These are phyloP conservation scores for Yarrowia sp. DNA, from an alignment of 805 yeast species.

Conservation along the genomic window DNA sequence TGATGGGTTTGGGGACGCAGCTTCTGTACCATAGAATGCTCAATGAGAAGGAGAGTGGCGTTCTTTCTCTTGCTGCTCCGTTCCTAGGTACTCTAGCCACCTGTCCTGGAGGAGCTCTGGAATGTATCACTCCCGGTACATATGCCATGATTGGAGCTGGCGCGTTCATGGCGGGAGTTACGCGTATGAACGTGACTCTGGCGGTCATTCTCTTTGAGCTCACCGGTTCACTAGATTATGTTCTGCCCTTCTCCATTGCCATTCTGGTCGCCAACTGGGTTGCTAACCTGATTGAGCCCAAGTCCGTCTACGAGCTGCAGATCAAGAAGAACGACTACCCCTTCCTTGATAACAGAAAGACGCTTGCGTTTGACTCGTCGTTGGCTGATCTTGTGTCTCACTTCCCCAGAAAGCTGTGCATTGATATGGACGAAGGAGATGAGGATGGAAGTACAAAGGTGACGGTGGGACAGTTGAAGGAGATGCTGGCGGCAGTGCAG, in stretches of 20 bases:
- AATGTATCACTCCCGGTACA: slow-evolving; percentile 77
- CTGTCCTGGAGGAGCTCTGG: slow-evolving; percentile 21
- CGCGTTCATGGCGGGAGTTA: slow-evolving; percentile 91
- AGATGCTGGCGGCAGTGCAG: slow-evolving; percentile 44
- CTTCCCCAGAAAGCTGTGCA: slow-evolving; percentile 33
- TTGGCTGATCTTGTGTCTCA: slow-evolving; percentile 45
- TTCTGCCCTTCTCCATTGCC: slow-evolving; percentile 54
- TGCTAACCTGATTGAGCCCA: slow-evolving; percentile 51
- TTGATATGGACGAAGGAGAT: slow-evolving; percentile 43
- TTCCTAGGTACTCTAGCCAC: not conserved
- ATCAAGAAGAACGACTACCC: slow-evolving; percentile 53
- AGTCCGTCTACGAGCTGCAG: slow-evolving; percentile 51
- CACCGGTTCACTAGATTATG: slow-evolving; percentile 56
- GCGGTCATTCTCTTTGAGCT: slow-evolving; percentile 86
- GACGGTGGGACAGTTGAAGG: slow-evolving; percentile 39
- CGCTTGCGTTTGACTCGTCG: slow-evolving; percentile 41
- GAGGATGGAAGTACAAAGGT: slow-evolving; percentile 36
- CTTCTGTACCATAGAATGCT: slow-evolving; percentile 8
- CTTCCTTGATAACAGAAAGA: slow-evolving; percentile 47
- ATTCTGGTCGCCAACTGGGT: slow-evolving; percentile 59
- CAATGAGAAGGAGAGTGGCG: slow-evolving; percentile 1
- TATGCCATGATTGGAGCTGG: slow-evolving; percentile 97
- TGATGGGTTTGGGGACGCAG: slow-evolving; percentile 45
- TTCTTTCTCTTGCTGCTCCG: not conserved
- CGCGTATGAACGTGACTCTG: slow-evolving; percentile 86